Evolutionary conservation across 495 filamentous ascomycete species (phyloP).

Genomic region (Sabuloglossum arenarium): DNA sequence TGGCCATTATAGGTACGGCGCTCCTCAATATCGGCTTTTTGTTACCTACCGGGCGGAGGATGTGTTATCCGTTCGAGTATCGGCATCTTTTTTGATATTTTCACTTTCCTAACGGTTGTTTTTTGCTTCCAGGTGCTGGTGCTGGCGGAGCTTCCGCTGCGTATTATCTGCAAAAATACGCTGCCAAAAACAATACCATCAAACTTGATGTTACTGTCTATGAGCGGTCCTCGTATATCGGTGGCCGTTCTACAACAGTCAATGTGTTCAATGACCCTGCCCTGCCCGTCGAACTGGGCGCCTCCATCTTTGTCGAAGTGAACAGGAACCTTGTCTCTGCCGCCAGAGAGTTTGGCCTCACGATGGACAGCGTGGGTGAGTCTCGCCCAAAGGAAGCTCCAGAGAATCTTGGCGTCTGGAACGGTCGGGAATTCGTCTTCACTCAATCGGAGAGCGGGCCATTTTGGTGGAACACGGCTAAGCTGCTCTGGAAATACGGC

Average conservation of each 20-base stretch:
- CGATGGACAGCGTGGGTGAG: conserved; percentile 17
- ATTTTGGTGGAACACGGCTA: conserved; percentile 61
- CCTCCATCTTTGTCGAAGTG: conserved; percentile 74
- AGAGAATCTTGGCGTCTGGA: conserved; percentile 55
- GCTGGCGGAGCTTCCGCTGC: conserved; percentile 75
- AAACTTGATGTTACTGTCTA: conserved; percentile 67
- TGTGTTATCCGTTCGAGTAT: background rate
- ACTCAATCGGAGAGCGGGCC: conserved; percentile 29
- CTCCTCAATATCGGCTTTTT: background rate
- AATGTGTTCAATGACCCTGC: conserved; percentile 50
- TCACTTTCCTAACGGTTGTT: background rate
- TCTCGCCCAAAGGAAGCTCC: conserved; percentile 19
- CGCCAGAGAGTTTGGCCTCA: conserved; percentile 48
- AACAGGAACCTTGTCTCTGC: conserved; percentile 69
- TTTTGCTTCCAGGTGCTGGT: conserved; percentile 47
- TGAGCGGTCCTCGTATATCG: conserved; percentile 59
- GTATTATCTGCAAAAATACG: conserved; percentile 56
- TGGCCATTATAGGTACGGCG: background rate
- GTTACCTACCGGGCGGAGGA: background rate
- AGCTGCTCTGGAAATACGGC: conserved; percentile 74
- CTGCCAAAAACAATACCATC: conserved; percentile 26
- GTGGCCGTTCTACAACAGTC: conserved; percentile 78
- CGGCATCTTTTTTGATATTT: background rate
- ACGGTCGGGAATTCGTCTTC: conserved; percentile 61
- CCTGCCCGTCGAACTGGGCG: conserved; percentile 68